Conservation (phyloP, 2,329 filamentous ascomycete genomes). For the Lecanicillium sp. region DNA sequence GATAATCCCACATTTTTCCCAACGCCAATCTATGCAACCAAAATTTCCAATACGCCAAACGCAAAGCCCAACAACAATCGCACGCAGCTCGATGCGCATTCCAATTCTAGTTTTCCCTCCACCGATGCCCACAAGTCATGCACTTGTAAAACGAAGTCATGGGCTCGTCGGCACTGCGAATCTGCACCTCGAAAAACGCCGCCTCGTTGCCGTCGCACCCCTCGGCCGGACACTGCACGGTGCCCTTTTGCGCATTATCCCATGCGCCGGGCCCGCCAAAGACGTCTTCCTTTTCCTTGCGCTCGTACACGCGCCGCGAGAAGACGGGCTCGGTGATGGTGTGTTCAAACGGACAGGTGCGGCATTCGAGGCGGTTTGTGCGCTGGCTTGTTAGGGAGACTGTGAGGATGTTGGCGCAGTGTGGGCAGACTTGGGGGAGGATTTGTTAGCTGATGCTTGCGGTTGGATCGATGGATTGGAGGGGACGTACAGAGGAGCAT, state of each 20-base stretch:
- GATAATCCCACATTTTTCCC: not conserved
- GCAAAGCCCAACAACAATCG: slow-evolving; percentile 2
- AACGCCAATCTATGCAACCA: not conserved
- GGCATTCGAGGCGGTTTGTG: slow-evolving; percentile 84
- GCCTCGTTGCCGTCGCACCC: slow-evolving; percentile 76
- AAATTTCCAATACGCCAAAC: not conserved
- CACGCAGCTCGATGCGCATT: not conserved
- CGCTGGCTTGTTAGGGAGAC: slow-evolving; percentile 51
- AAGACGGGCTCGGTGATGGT: slow-evolving; percentile 71
- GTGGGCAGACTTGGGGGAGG: slow-evolving; percentile 64
- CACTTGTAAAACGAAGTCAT: slow-evolving; percentile 96
- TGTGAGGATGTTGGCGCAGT: slow-evolving; percentile 76
- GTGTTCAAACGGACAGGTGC: slow-evolving; percentile 90
- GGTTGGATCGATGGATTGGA: not conserved
- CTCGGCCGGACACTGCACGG: slow-evolving; percentile 74
- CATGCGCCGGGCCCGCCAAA: slow-evolving; percentile 82
- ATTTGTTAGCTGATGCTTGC: slow-evolving; percentile 12
- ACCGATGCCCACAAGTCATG: slow-evolving; percentile 56
- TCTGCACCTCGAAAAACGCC: slow-evolving; percentile 95
- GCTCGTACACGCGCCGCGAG: slow-evolving; percentile 74
- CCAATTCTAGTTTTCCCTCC: slow-evolving; percentile 57
- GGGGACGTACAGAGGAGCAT: slow-evolving; percentile 58
- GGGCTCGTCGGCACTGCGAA: slow-evolving; percentile 94
- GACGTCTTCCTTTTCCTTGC: slow-evolving; percentile 82
- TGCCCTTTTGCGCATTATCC: slow-evolving; percentile 82